Conservation (phyloP, 2,329 filamentous ascomycete species). For the Scedosporium apiospermum region DNA sequence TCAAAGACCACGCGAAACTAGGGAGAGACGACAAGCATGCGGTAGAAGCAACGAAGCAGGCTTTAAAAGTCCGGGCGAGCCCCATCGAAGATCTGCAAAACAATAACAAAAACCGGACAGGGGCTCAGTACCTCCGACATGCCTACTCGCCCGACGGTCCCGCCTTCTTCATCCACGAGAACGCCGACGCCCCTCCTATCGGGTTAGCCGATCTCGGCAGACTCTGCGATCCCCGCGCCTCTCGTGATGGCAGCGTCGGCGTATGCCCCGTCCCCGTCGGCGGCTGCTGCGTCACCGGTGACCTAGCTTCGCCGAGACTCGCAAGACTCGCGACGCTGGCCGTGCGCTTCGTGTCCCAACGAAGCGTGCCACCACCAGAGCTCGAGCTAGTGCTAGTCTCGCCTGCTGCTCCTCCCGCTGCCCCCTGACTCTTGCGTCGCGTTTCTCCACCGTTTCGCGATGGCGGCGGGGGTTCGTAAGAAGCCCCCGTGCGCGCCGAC, state of each 20-base stretch:
- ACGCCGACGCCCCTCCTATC: constrained; percentile 84
- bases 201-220: constrained; percentile 64
- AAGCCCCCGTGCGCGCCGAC: constrained; percentile 37
- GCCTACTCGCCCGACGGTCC: background rate
- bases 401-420: background rate
- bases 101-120: background rate
- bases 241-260: constrained; percentile 23
- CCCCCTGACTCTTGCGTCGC: background rate
- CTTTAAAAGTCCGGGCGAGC: too few relatives aligned
- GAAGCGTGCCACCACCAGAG: constrained; percentile 18
- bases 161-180: constrained; percentile 68
- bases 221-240: constrained; percentile 17
- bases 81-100: background rate
- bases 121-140: too few relatives aligned
- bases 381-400: constrained; percentile 4
- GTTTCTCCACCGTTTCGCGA: background rate
- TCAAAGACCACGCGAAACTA: too few relatives aligned
- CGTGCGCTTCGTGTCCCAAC: constrained; percentile 47
- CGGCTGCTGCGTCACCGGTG: constrained; percentile 10
- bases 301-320: constrained; percentile 5
- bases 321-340: constrained; percentile 23
- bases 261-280: constrained; percentile 28
- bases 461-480: constrained; percentile 38
- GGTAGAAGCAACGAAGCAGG: too few relatives aligned
- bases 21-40: too few relatives aligned